Base-by-base conservation (phyloP, 768 basidiomycete genomes). In the Panellus pusillus region DNA sequence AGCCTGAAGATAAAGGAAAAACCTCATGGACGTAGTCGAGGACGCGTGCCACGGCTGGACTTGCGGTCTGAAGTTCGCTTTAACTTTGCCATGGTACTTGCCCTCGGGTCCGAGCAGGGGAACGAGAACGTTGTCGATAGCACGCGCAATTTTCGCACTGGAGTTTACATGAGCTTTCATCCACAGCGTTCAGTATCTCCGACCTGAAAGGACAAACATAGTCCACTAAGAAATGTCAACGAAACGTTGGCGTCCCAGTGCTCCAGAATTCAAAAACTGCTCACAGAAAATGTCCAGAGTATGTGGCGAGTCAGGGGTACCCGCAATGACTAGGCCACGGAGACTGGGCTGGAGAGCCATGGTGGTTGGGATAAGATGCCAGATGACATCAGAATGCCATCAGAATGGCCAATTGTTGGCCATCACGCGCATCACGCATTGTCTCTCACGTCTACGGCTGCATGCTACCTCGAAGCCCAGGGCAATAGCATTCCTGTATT, bases 171-270 rank as follows among this genome's bases (percentile, higher is more conserved):
- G 47, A 45, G 29, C 18, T 47, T 14, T 17, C 41, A 54, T 44
- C 35, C 24, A 24, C 24, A 14, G 32, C 12, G 9, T 13, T 27
- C 12, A 43, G 24, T 20, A 31, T 6, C 6, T 6, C 24, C 29
- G 50, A 85, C 86, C 87, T 90, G 77, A 75, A 93, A 1, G 91
- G 91, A 62, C 91, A 94, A 62, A 91, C 89, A 68, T 89, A 92
- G 69, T 93, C 92, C 72, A 92, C 89, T 91, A 58, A 47, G 18
- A 18, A 19, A 27, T 27, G 20, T 39, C 13, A 48, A 24, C 14
- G 18, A 18, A 19, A 27, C 20, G 20, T 39, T 13, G 48, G 28
- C 14, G 39, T 0, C 31, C 17, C n/a, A n/a, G n/a, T 14, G 54
- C 9, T 39, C 6, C 2, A 15, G 18, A 19, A 35, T n/a, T 15